Evolutionary conservation across 371 early-diverging fungal genomes (phyloP).

Genomic region (Chytridium lagenaria): DNA sequence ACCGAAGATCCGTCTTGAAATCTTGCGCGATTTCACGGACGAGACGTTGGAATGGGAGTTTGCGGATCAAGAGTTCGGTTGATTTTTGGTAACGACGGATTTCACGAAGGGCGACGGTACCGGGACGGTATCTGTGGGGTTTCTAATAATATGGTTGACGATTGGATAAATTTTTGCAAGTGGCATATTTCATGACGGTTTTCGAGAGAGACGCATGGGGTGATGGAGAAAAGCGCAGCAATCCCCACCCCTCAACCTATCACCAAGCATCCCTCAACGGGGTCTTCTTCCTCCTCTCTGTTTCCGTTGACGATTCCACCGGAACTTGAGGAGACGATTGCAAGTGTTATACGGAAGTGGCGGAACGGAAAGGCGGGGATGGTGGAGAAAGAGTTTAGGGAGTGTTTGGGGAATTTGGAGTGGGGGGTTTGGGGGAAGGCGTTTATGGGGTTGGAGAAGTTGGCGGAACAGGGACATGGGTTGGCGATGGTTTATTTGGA

Average conservation of each 20-base stretch:
- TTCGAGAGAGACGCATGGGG: neutral
- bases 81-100: too few relatives aligned
- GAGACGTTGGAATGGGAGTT: too few relatives aligned
- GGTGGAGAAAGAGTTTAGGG: neutral
- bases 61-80: too few relatives aligned
- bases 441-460: constrained; percentile 1
- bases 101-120: too few relatives aligned
- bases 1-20: too few relatives aligned
- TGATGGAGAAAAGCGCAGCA: neutral
- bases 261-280: neutral
- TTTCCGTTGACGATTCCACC: constrained; percentile 1
- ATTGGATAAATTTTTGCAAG: neutral
- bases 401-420: neutral
- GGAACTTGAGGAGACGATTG: constrained; percentile 6
- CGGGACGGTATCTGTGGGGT: too few relatives aligned
- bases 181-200: neutral
- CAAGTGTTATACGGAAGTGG: neutral
- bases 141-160: neutral
- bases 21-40: too few relatives aligned
- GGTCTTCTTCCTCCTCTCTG: neutral
- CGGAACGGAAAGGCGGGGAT: neutral
- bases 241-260: neutral
- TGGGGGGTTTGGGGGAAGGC: constrained; percentile 16
- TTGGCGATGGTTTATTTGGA: neutral
- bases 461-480: neutral